phyloP scores from a whole-genome alignment of 2,329 filamentous ascomycete species.

The Talaromyces funiculosus region DNA sequence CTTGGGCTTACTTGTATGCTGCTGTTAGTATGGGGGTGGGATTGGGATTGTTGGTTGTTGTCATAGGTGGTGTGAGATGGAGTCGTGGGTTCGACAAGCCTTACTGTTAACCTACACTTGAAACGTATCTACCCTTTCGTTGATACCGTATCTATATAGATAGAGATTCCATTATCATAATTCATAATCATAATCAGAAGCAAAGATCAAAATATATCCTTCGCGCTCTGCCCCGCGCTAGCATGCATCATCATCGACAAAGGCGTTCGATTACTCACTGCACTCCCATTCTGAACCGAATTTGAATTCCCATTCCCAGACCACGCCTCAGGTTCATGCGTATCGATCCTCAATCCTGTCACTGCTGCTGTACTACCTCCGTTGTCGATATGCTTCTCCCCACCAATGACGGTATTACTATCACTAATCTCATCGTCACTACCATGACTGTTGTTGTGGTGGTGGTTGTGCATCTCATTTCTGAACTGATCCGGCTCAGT shows the following conservation, averaged over 20 bases:
- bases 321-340: background rate
- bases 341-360: conserved; percentile 8
- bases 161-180: background rate
- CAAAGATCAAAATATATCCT: conserved; percentile 5
- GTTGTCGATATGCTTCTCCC: background rate
- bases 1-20: conserved; percentile 59
- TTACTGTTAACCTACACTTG: background rate
- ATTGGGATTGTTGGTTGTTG: conserved; percentile 46
- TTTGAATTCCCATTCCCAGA: background rate
- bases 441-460: background rate
- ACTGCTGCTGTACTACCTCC: background rate
- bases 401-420: background rate
- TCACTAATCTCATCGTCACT: background rate
- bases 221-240: background rate
- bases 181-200: background rate
- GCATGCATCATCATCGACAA: conserved; percentile 9
- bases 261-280: conserved; percentile 10
- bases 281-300: background rate
- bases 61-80: conserved; percentile 56
- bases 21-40: conserved; percentile 43
- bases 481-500: conserved; percentile 10
- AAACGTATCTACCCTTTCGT: background rate
- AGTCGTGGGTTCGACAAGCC: conserved; percentile 33
- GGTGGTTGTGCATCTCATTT: background rate
- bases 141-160: background rate